These are phyloP conservation scores for Echeveria elegans DNA, from an alignment of 164 flowering plant genomes.

Conservation along the genomic window DNA sequence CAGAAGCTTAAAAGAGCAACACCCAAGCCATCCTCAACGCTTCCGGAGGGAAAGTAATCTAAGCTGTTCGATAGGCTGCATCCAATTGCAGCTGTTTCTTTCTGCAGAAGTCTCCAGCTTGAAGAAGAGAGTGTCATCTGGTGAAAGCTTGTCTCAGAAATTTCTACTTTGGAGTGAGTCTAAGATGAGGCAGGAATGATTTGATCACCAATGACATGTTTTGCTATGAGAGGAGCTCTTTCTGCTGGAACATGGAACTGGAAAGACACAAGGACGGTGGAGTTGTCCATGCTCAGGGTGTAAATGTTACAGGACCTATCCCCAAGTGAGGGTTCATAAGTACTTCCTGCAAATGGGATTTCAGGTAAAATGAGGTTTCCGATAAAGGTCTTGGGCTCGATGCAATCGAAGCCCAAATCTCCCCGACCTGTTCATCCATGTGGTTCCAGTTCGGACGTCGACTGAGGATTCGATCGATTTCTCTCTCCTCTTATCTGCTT, in stretches of 20 bases:
- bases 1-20: slow-evolving; percentile 64
- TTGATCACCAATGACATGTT: slow-evolving; percentile 37
- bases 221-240: slow-evolving; percentile 47
- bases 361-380: slow-evolving; percentile 73
- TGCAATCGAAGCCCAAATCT: too few relatives aligned
- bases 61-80: slow-evolving; percentile 24
- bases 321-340: slow-evolving; percentile 35
- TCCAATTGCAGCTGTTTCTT: slow-evolving; percentile 16
- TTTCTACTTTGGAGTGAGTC: slow-evolving; percentile 56
- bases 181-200: slow-evolving; percentile 48
- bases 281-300: slow-evolving; percentile 21
- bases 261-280: slow-evolving; percentile 25
- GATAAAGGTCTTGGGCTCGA: slow-evolving; percentile 52
- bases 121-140: slow-evolving; percentile 47
- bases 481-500: too few relatives aligned
- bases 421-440: too few relatives aligned
- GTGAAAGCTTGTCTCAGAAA: slow-evolving; percentile 56
- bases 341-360: slow-evolving; percentile 40
- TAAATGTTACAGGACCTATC: slow-evolving; percentile 61
- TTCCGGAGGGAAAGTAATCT: slow-evolving; percentile 67
- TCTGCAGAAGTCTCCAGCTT: slow-evolving; percentile 58
- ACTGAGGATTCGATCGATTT: too few relatives aligned
- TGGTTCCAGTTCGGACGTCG: too few relatives aligned
- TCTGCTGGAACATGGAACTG: slow-evolving; percentile 47
- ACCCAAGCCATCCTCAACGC: slow-evolving; percentile 60